Conservation (phyloP, 495 filamentous ascomycete species). For the Physcia stellaris region DNA sequence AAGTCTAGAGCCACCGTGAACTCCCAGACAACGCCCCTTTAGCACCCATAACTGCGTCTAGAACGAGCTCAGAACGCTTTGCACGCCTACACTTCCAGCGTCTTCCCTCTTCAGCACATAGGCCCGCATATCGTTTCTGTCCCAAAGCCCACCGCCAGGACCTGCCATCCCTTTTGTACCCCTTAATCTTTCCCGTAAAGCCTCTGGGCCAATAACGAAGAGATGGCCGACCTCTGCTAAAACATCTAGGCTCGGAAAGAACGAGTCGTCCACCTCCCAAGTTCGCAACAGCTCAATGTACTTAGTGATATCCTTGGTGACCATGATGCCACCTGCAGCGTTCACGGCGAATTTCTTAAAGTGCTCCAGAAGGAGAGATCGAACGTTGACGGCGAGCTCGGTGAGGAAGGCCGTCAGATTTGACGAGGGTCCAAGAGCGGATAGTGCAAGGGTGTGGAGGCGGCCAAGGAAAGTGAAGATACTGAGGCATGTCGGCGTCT, state of each 20-base stretch:
- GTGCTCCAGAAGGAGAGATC: slow-evolving; percentile 70
- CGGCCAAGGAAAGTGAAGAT: slow-evolving; percentile 65
- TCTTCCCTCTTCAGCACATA: slow-evolving; percentile 78
- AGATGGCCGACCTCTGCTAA: slow-evolving; percentile 89
- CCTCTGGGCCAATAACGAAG: slow-evolving; percentile 88
- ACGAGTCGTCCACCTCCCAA: slow-evolving; percentile 55
- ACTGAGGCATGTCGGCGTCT: slow-evolving; percentile 60
- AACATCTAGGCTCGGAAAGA: slow-evolving; percentile 62
- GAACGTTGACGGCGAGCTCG: slow-evolving; percentile 74
- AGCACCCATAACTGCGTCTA: too few species aligned
- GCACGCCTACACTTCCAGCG: slow-evolving; percentile 62
- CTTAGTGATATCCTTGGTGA: slow-evolving; percentile 87
- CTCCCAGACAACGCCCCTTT: too few species aligned
- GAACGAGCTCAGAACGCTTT: slow-evolving; percentile 54
- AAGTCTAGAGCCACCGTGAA: too few species aligned
- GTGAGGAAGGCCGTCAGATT: slow-evolving; percentile 66
- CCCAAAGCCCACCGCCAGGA: slow-evolving; percentile 19
- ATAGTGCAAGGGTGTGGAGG: slow-evolving; percentile 42
- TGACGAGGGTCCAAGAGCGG: slow-evolving; percentile 58
- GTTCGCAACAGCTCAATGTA: slow-evolving; percentile 72
- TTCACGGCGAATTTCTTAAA: slow-evolving; percentile 88
- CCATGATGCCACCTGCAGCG: slow-evolving; percentile 83
- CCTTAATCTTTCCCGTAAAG: slow-evolving; percentile 65
- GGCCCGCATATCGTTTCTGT: slow-evolving; percentile 51
- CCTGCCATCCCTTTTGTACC: slow-evolving; percentile 22